phyloP scores from a whole-genome alignment of 164 flowering plant genomes.

The Litsea cubeba region DNA sequence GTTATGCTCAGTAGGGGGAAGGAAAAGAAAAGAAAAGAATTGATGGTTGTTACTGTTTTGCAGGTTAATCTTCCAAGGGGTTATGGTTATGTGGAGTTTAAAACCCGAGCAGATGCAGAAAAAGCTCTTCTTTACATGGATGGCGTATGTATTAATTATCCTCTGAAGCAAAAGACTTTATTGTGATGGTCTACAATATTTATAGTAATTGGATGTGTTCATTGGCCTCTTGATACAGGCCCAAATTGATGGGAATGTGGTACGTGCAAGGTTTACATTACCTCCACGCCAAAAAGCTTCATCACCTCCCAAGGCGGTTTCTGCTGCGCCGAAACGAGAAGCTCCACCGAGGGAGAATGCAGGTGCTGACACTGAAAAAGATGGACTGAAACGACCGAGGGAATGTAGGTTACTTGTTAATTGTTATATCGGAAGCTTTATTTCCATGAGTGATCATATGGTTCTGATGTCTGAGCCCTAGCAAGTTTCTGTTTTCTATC shows the following conservation, averaged over 20 bases:
- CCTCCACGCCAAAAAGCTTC: conserved; percentile 63
- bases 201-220: not conserved
- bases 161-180: not conserved
- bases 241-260: conserved; percentile 91
- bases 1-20: too few relatives aligned
- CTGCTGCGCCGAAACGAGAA: conserved; percentile 62
- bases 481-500: not conserved
- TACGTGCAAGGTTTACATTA: conserved; percentile 76
- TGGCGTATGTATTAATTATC: conserved; percentile 56
- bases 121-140: conserved; percentile 88
- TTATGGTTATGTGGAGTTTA: conserved; percentile 91
- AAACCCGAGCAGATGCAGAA: conserved; percentile 85
- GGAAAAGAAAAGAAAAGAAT: not conserved
- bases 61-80: conserved; percentile 95
- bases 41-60: conserved; percentile 5
- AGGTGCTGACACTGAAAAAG: conserved; percentile 58
- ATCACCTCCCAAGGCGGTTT: conserved; percentile 60
- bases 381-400: conserved; percentile 54
- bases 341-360: conserved; percentile 43
- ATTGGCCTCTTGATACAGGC: conserved; percentile 42
- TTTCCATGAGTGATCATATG: not conserved
- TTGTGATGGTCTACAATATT: not conserved
- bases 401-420: conserved; percentile 37
- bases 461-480: not conserved
- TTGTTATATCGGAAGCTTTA: too few relatives aligned